Percentiles rank a stretch among this genome's conserved stretches.
Evolutionary conservation across 1,284 basidiomycete genomes (phyloP).

Genomic region (Apiotrichum siamense): DNA sequence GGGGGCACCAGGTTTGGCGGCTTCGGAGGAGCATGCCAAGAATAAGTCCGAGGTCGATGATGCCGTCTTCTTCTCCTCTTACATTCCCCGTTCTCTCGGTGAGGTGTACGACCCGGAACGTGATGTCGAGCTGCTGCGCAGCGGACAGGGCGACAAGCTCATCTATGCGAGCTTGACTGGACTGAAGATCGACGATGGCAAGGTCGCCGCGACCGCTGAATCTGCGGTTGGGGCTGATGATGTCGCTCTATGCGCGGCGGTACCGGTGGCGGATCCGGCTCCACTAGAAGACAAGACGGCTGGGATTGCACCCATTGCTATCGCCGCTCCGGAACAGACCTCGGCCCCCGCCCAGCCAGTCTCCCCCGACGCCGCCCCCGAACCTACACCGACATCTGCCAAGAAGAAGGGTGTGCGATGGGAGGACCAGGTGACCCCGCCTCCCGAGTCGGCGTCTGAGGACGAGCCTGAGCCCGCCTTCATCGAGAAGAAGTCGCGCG

Average conservation of each 20-base stretch:
- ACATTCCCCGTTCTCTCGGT: conserved; percentile 85
- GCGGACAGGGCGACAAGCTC: conserved; percentile 63
- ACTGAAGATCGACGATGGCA: conserved; percentile 51
- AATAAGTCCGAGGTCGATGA: conserved; percentile 59
- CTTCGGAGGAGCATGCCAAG: neutral
- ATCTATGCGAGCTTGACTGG: conserved; percentile 84
- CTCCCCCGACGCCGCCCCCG: neutral
- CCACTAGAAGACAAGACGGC: no score
- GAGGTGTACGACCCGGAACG: conserved; percentile 90
- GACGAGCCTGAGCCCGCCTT: conserved; percentile 46
- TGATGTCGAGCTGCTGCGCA: conserved; percentile 66
- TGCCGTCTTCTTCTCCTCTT: conserved; percentile 76
- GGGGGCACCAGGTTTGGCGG: neutral
- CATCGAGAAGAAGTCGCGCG: conserved; percentile 59
- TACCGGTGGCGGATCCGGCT: conserved; percentile 5
- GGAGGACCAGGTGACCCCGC: conserved; percentile 17
- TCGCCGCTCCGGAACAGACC: neutral
- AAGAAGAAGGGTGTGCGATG: conserved; percentile 13
- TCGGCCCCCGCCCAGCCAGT: neutral
- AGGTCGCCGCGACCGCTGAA: conserved; percentile 10
- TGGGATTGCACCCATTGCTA: no score
- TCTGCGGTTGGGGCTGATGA: neutral
- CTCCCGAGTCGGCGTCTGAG: conserved; percentile 39
- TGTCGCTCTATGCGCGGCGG: conserved; percentile 1
- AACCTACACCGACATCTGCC: neutral